These are phyloP conservation scores for Datisca glomerata DNA, from an alignment of 306 rosid species.

Conservation along the genomic window DNA sequence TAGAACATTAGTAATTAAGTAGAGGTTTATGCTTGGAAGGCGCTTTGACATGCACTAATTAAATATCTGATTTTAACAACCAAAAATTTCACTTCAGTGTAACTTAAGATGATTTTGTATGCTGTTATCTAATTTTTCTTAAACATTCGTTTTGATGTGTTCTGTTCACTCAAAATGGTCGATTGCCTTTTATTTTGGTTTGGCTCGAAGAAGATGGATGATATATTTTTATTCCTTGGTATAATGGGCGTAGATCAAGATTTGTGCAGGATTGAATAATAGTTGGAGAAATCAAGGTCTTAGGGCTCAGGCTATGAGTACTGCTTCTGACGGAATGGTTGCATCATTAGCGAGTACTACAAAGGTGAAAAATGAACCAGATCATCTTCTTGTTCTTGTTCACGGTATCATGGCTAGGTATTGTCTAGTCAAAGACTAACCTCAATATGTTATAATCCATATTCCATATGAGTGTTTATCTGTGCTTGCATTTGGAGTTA, in stretches of 20 bases:
- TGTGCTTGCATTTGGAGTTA: too few species aligned
- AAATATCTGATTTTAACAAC: too few species aligned
- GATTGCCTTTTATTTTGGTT: too few species aligned
- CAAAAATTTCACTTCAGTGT: too few species aligned
- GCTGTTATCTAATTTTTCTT: neutral
- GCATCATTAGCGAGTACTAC: constrained; percentile 23
- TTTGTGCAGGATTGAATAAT: constrained; percentile 43
- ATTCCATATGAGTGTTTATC: too few species aligned
- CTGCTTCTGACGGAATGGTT: constrained; percentile 30
- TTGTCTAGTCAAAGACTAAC: constrained; percentile 12
- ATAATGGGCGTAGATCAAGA: constrained; percentile 15
- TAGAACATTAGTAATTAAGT: too few species aligned
- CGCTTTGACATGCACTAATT: too few species aligned
- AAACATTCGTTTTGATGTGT: too few species aligned
- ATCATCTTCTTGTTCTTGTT: constrained; percentile 94
- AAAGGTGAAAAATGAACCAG: constrained; percentile 37
- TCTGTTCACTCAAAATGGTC: too few species aligned
- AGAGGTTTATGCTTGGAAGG: too few species aligned
- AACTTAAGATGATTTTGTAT: neutral
- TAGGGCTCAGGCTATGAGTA: constrained; percentile 54
- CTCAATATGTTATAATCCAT: too few species aligned
- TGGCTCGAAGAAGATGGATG: neutral
- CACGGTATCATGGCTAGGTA: constrained; percentile 96
- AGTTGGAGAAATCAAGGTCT: constrained; percentile 43
- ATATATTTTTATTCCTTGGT: neutral